Base-by-base conservation (phyloP, 2,329 filamentous ascomycete species). In the Talaromyces pinophilus region DNA sequence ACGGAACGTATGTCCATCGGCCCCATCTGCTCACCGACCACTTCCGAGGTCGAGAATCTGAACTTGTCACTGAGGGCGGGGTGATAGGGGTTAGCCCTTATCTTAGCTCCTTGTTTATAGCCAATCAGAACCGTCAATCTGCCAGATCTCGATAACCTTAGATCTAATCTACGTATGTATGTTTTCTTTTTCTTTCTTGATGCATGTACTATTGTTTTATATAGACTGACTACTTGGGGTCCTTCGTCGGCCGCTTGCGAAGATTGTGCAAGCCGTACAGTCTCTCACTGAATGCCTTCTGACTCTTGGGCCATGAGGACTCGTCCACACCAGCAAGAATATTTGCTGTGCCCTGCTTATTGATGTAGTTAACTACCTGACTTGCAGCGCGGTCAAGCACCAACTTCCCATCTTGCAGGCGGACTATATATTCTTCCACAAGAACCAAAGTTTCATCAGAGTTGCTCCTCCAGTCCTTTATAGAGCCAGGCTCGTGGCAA, bases 401-500 rank as follows among this genome's bases (percentile, higher is more conserved):
- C 28, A 78, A n/a, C 6, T 35, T 67, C 19, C 71, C 74, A 3
- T 65, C 59, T 3, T 69, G 69, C 5, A 63, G 30, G 3, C 68
- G 71, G 50, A 73, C 50, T 52, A 65, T 69, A 70, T 79, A 76
- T 8, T 66, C 65, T 67, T 80, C 76, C 28, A 80, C 62, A 19
- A 78, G 69, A 19, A 62, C 66, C 30, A 72, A 71, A 2, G 71
- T 66, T 13, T 71, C 67, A 5, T 64, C 38, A 8, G 71, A 55
- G 30, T 62, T 70, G 6, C 69, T 66, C 67, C 71, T 75, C 75
- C 75, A 76, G 59, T 78, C 74, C 38, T 79, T 80, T 3, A 78
- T 84, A n/a, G 84, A 86, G 15, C 80, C 80, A 40, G 81, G 71
- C 62, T 82, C 77, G 69, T 86, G 85, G 63, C 85, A 72, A 46